phyloP scores from a whole-genome alignment of 1,139 yeast species.

The Magnusiomyces paraingens region DNA sequence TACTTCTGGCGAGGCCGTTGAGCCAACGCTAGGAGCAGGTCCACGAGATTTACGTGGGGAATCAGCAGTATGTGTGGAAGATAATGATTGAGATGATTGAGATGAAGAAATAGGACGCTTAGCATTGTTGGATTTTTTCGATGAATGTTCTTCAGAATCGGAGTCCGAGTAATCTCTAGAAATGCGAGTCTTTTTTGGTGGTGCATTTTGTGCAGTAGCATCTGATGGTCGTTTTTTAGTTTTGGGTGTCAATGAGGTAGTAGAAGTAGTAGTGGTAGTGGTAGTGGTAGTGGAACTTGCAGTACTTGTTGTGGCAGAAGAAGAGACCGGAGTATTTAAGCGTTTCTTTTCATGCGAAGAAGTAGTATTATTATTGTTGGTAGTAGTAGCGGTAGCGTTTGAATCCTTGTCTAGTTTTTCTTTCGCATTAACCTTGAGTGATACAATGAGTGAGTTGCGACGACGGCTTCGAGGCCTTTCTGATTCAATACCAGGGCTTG shows the following conservation, averaged over 20 bases:
- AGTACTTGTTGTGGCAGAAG: neutral
- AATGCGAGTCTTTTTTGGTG: neutral
- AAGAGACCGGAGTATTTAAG: neutral
- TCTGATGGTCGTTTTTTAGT: neutral
- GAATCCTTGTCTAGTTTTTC: neutral
- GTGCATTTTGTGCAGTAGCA: no score
- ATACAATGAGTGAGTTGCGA: slow-evolving; percentile 3
- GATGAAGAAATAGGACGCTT: no score
- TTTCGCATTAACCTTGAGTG: neutral
- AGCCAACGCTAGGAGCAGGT: no score
- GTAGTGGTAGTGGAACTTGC: neutral
- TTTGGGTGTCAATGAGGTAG: neutral
- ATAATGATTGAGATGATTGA: no score
- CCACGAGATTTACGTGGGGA: no score
- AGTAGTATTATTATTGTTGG: no score
- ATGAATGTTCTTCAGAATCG: neutral
- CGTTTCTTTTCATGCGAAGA: no score
- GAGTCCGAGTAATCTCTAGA: slow-evolving; percentile 5
- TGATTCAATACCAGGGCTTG: no score
- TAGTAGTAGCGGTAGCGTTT: no score
- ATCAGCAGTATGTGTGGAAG: no score
- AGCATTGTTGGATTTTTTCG: no score
- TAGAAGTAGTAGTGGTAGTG: neutral
- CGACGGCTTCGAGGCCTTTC: neutral
- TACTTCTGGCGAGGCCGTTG: neutral